Evolutionary conservation across 305 asterid genomes (phyloP).

Genomic region (Rubia tinctorum): DNA sequence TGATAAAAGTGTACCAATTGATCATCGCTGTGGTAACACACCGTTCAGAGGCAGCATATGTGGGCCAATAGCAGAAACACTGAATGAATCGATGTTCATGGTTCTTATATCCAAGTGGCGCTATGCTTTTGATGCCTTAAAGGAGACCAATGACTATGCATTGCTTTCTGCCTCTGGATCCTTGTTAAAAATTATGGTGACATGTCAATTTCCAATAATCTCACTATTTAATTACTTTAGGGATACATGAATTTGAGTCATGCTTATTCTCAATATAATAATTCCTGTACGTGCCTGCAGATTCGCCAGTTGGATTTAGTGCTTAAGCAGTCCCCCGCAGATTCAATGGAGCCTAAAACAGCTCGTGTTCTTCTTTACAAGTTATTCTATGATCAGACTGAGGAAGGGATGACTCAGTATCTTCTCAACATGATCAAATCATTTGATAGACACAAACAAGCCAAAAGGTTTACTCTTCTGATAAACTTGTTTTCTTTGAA

Average conservation of each 20-base stretch:
- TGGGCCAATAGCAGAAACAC: conserved; percentile 90
- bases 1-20: conserved; percentile 40
- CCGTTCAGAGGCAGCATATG: conserved; percentile 72
- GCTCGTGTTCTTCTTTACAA: conserved; percentile 94
- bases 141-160: conserved; percentile 77
- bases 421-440: conserved; percentile 85
- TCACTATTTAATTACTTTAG: background rate
- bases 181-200: conserved; percentile 84
- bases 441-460: conserved; percentile 81
- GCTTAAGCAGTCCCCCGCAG: conserved; percentile 73
- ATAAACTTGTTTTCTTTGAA: background rate
- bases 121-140: conserved; percentile 68
- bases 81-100: conserved; percentile 83
- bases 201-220: conserved; percentile 13
- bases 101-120: conserved; percentile 89
- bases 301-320: conserved; percentile 91
- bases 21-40: conserved; percentile 38
- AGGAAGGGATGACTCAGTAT: conserved; percentile 92
- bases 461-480: conserved; percentile 61
- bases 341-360: conserved; percentile 85
- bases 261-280: background rate
- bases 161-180: conserved; percentile 95
- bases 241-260: background rate
- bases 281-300: conserved; percentile 31
- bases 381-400: conserved; percentile 98